Conservation (phyloP, 2,329 filamentous ascomycete species). For the Fusarium camptoceras region DNA sequence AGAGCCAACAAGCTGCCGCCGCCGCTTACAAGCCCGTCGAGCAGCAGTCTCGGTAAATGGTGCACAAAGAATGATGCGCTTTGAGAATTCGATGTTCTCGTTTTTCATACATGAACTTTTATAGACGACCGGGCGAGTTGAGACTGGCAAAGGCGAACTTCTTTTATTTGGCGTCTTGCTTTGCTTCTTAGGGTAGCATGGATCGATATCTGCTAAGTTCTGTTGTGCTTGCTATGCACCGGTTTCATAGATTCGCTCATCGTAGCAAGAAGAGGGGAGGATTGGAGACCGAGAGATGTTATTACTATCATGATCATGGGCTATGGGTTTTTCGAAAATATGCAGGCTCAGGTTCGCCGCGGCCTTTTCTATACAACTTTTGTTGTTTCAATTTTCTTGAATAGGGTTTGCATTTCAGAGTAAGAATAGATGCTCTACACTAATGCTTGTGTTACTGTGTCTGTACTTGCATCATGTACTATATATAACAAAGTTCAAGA, state of each 20-base stretch:
- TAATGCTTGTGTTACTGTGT: constrained; percentile 3
- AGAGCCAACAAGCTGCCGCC: constrained; percentile 48
- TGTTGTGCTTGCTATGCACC: constrained; percentile 35
- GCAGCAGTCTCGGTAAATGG: constrained; percentile 47
- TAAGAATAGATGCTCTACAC: constrained; percentile 37
- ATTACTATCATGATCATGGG: constrained; percentile 46
- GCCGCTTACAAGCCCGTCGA: constrained; percentile 52
- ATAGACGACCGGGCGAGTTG: constrained; percentile 41
- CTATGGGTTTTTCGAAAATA: constrained; percentile 43
- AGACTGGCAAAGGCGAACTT: constrained; percentile 31
- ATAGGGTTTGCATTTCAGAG: constrained; percentile 43
- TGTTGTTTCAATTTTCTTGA: constrained; percentile 39
- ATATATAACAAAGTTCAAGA: not conserved
- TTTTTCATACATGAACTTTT: constrained; percentile 46
- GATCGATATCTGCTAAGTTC: constrained; percentile 21
- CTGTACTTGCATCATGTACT: not conserved
- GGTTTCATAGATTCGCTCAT: constrained; percentile 18
- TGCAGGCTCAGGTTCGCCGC: constrained; percentile 27
- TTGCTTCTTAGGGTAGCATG: constrained; percentile 20
- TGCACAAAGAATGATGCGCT: not conserved
- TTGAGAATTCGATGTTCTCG: constrained; percentile 26
- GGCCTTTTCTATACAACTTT: constrained; percentile 38
- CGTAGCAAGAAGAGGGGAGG: constrained; percentile 17
- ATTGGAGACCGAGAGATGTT: constrained; percentile 33
- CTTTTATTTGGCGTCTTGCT: constrained; percentile 33